Evolutionary conservation across 2,329 filamentous ascomycete species (phyloP), one percentile per base, ranked within the genome.

Genomic region (Fusarium illudens): DNA sequence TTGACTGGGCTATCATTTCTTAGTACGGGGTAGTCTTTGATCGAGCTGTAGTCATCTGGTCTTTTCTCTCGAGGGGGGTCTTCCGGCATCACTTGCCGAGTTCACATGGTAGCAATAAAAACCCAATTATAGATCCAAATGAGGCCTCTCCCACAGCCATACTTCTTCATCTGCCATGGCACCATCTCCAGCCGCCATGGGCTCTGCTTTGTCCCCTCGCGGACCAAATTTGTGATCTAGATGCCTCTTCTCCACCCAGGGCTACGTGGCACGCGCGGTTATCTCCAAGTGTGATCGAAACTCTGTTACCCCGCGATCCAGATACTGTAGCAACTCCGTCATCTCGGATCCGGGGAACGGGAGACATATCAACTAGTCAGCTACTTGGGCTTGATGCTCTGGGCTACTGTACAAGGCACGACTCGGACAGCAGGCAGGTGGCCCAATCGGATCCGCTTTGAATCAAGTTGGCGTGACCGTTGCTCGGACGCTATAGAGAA

Each of bases 381-480:
- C 17, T 30, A 17, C 29, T 17, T 19, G 17, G 30, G 30, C 13
- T 20, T 7, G 46, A 30, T 15, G 19, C 30, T 49, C 19, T 22
- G 20, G 17, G 17, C 30, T 49, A n/a, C n/a, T n/a, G n/a, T n/a
- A 7, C 29, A 22, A 30, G 29, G 19, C 8, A 33, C 46, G 46
- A 33, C 17, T 49, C 46, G 19, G 17, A 6, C 11, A 27, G n/a
- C n/a, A n/a, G n/a, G n/a, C n/a, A n/a, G n/a, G 39, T 15, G 39
- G 25, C 42, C 69, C 64, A 71, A 71, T 70, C 60, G 60, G 66
- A 17, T 48, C 22, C 36, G 10, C 13, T 13, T 22, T 13, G 10
- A 6, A 4, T 22, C 34, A 4, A 46, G 27, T 20, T 22, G n/a
- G 29, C 12, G 27, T 4, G 17, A 8, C 29, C 3, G 12, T 32